phyloP scores from a whole-genome alignment of 2,329 filamentous ascomycete species.

The Cladosporium sp. region DNA sequence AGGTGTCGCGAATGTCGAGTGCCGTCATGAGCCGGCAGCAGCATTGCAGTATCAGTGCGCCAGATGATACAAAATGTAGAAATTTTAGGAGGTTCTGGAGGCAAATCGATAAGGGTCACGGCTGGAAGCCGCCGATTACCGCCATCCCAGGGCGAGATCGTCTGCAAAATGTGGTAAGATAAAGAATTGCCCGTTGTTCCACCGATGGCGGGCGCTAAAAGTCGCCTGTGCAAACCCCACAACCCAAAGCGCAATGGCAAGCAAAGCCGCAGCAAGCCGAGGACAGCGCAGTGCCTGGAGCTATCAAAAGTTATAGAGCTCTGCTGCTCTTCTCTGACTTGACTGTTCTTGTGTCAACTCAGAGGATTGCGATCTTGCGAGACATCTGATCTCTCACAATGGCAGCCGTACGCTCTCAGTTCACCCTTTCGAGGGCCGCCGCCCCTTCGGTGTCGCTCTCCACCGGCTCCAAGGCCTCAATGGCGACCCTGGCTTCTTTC shows the following conservation, averaged over 20 bases:
- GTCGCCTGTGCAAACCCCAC: not conserved
- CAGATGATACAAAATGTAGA: not conserved
- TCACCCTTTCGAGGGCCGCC: constrained; percentile 10
- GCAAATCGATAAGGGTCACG: constrained; percentile 3
- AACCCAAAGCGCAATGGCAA: not conserved
- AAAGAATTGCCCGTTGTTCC: not conserved
- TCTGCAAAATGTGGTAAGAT: not conserved
- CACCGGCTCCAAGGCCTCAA: constrained; percentile 10
- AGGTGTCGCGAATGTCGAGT: not conserved
- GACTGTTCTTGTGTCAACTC: not conserved
- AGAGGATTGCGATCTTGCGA: constrained; percentile 6
- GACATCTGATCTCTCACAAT: not conserved
- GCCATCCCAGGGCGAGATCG: not conserved
- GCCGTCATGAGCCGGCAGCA: not conserved
- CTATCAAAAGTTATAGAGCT: constrained; percentile 10
- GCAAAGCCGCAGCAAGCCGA: constrained; percentile 12
- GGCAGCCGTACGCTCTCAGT: constrained; percentile 7
- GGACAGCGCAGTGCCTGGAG: constrained; percentile 11
- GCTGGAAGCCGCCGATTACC: constrained; percentile 9
- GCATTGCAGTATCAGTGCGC: not conserved
- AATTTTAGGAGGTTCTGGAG: not conserved
- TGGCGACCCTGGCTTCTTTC: constrained; percentile 71
- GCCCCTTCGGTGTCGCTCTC: constrained; percentile 7
- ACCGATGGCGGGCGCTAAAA: not conserved
- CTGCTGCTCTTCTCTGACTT: not conserved